Evolutionary conservation across 441 rosid genomes (phyloP), one percentile per base, ranked within the genome.

Genomic region (Populus hybrid): DNA sequence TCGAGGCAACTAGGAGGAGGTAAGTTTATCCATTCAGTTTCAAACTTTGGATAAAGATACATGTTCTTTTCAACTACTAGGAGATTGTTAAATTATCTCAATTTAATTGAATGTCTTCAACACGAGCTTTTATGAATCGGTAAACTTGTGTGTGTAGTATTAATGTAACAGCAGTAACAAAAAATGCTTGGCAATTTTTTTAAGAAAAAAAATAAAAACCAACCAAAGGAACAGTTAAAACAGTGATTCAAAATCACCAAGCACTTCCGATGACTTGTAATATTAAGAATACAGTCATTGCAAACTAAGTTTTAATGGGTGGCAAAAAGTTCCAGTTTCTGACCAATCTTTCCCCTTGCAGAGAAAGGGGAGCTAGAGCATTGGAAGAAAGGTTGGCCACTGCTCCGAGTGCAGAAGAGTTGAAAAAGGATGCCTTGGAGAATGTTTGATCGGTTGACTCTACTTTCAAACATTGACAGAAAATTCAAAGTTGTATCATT

Each of bases 351-450:
- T 40, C 63, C 64, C 53, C 63, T 73, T 89, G 93, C 94, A 94
- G 99, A 85, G 98, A 96, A 88, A 90, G 98, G 81, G 99, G 99
- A 42, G 98, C 98, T 20, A 88, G 98, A 72, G 98, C 98, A 9
- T 83, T 96, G 59, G 98, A 96, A 84, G 99, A 94, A 87, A 91
- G 98, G 84, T 89, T 96, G 80, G 97, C 32, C 91, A 32, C 36
- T 75, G 70, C 87, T 76, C 82, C 67, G 70, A 86, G 84, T 77
- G 75, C 86, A 12, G 91, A 94, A 75, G 98, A 88, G 75, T 78
- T 83, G 5, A 85, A 75, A 70, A 79, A 77, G 80, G 97, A 93
- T 79, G 96, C 86, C 67, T 26, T 81, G 2, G 96, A 91, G 67
- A 90, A 83, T 16, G 97, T 90, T 72, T 93, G 88, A 93, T 40